Base-by-base conservation (phyloP, 2,329 filamentous ascomycete genomes). In the Mycogone perniciosa region DNA sequence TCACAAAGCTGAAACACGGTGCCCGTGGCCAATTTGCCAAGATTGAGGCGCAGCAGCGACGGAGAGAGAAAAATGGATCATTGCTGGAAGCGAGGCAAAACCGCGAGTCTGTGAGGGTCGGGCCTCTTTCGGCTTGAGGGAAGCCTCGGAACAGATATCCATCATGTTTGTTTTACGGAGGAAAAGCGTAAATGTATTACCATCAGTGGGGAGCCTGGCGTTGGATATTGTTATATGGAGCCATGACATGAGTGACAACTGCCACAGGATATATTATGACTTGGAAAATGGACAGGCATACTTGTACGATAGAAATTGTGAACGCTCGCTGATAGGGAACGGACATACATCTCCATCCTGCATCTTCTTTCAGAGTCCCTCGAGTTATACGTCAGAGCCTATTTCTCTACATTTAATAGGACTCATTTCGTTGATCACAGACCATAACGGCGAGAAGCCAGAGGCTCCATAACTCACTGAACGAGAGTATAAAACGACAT, bases 1-100 rank as follows among this genome's bases (percentile, higher is more conserved):
- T 97, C 57, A 95, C 89, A 6, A 95, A 95, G 67, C 64, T 96
- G 54, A 92, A 86, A 66, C 87, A 93, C 64, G 92, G 92, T 1
- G 89, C 88, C 1, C 80, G 74, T 66, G 87, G 69, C 55, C 81
- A 71, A 71, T 89, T 79, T 63, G 71, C 74, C 29, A 73, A 62
- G 33, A 68, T 80, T 51, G 74, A 77, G 60, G 72, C 70, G 0
- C 71, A 76, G 48, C 82, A 77, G 63, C 77, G 73, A 40, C 76
- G 76, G 46, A 69, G 64, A 34, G 67, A 72, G 45, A 74, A 61
- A 54, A 46, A 31, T 63, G 70, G 35, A 59, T 52, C 27, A 58
- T 67, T 3, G 64, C 67, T 27, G 8, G 70, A 77, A 50, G 68
- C 66, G 6, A 68, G 72, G 54, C 69, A 62, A 54, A 60, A 66